phyloP scores from a whole-genome alignment of 2,329 filamentous ascomycete genomes.

The Verticillium alfalfae region DNA sequence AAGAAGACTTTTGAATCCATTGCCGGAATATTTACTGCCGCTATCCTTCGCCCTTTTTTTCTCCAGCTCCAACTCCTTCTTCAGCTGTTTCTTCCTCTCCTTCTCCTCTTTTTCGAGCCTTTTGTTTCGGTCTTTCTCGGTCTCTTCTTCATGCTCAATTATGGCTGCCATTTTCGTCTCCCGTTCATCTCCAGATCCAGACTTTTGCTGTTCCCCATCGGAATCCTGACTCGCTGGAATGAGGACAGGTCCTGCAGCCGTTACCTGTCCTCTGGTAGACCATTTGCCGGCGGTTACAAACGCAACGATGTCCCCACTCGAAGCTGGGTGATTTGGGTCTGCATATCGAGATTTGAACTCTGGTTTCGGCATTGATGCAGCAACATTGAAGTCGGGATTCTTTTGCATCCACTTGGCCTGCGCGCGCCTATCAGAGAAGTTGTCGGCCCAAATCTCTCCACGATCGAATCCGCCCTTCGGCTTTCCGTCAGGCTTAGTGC shows the following conservation, averaged over 20 bases:
- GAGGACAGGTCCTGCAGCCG: background rate
- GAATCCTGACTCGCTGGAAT: background rate
- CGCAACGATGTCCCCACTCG: conserved; percentile 17
- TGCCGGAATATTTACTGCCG: background rate
- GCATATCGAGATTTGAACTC: conserved; percentile 19
- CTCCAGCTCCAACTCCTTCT: background rate
- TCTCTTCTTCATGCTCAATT: background rate
- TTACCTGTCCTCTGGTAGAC: background rate
- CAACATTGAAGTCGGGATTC: conserved; percentile 8
- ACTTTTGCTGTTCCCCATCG: conserved; percentile 5
- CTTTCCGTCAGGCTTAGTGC: conserved; percentile 10
- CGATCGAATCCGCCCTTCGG: conserved; percentile 13
- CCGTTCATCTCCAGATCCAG: background rate
- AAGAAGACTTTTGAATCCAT: conserved; percentile 3
- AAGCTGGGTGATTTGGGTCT: conserved; percentile 18
- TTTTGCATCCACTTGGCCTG: conserved; percentile 14
- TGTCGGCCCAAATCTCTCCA: conserved; percentile 13
- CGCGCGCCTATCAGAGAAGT: conserved; percentile 14
- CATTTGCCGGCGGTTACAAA: conserved; percentile 16
- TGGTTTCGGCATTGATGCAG: conserved; percentile 14
- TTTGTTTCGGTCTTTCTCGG: background rate
- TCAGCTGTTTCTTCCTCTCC: background rate
- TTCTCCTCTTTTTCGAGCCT: background rate
- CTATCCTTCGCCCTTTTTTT: background rate
- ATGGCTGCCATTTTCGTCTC: too few species aligned